Evolutionary conservation across 805 yeast genomes (phyloP).

Genomic region (Yamadazyma phyllophila): DNA sequence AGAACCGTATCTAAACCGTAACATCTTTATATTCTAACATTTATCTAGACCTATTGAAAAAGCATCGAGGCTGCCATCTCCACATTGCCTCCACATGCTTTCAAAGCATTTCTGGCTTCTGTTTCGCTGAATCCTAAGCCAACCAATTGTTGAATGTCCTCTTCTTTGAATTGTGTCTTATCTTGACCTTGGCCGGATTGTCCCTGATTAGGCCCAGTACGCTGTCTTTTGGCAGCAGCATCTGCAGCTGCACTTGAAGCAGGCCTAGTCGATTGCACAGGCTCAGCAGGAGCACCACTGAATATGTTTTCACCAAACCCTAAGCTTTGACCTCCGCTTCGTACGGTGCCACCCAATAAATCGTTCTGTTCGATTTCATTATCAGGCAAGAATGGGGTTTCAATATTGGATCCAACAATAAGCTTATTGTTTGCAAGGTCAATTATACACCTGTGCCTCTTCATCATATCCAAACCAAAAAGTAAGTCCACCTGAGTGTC

Average conservation of each 20-base stretch:
- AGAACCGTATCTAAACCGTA: too few species aligned
- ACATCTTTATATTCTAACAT: background rate
- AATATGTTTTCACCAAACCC: conserved; percentile 37
- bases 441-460: conserved; percentile 79
- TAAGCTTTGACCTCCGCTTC: conserved; percentile 13
- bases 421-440: conserved; percentile 68
- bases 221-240: conserved; percentile 21
- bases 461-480: conserved; percentile 87
- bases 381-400: conserved; percentile 71
- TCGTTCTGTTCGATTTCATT: conserved; percentile 53
- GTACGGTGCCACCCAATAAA: conserved; percentile 16
- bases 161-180: conserved; percentile 13
- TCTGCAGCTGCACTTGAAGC: conserved; percentile 17
- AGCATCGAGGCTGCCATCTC: conserved; percentile 84
- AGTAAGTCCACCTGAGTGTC: conserved; percentile 73
- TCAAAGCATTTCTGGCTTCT: conserved; percentile 65
- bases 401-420: conserved; percentile 64
- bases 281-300: conserved; percentile 13
- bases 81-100: conserved; percentile 68
- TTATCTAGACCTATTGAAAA: conserved; percentile 35
- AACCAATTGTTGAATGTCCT: conserved; percentile 39
- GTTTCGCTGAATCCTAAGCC: conserved; percentile 68
- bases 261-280: background rate
- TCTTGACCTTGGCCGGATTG: background rate
- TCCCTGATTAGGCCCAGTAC: conserved; percentile 9